Evolutionary conservation across 768 basidiomycete species (phyloP).

Genomic region (Lactarius evosmus): DNA sequence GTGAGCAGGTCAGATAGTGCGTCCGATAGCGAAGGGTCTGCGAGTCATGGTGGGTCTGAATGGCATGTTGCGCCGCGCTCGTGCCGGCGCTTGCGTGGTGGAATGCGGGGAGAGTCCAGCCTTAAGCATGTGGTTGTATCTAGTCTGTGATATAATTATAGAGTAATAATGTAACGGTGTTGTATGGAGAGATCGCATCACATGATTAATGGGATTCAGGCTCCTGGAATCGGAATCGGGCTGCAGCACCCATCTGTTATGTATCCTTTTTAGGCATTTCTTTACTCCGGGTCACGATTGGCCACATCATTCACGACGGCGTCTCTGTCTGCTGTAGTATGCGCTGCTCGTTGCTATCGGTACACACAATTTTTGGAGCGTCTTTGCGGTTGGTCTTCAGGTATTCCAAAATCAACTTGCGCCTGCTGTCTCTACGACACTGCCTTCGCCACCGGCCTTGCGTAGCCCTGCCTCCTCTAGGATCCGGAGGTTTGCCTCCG

Average conservation of each 20-base stretch:
- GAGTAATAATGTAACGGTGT: background rate
- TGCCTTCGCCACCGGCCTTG: background rate
- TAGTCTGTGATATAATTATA: conserved; percentile 12
- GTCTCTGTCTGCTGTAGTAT: too few relatives aligned
- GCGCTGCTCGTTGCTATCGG: background rate
- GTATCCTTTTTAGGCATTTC: background rate
- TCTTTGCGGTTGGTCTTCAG: background rate
- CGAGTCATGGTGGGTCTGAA: background rate
- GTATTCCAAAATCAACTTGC: background rate
- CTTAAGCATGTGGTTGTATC: conserved; percentile 13
- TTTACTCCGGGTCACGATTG: too few relatives aligned
- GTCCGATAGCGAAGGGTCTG: background rate
- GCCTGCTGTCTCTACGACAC: background rate
- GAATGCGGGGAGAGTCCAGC: conserved; percentile 8
- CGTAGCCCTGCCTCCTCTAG: background rate
- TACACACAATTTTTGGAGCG: background rate
- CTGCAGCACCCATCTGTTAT: background rate
- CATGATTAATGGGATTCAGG: too few relatives aligned
- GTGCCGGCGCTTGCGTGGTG: background rate
- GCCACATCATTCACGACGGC: too few relatives aligned
- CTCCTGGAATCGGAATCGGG: too few relatives aligned
- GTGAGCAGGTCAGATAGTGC: background rate
- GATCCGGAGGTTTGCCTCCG: background rate
- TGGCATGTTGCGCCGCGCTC: background rate
- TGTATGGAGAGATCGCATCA: too few relatives aligned